These are phyloP conservation scores for Pythium periplocum DNA, from an alignment of 352 stramenopile species.

Conservation along the genomic window DNA sequence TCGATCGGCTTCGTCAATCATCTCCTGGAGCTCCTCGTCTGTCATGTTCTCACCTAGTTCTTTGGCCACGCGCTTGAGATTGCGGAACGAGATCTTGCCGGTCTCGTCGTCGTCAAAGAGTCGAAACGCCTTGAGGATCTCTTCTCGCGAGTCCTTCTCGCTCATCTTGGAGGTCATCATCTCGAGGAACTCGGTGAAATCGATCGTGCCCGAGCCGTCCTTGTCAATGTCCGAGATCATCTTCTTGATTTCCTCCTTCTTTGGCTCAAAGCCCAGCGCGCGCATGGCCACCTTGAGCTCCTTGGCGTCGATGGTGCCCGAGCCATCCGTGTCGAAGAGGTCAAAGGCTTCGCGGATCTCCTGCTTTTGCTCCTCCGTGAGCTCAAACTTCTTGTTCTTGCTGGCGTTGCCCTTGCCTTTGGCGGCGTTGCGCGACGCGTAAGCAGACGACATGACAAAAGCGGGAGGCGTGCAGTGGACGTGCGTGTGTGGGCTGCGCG, in stretches of 20 bases:
- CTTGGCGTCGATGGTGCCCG: slow-evolving; percentile 92
- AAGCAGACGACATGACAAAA: slow-evolving; percentile 54
- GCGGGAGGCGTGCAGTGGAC: no score
- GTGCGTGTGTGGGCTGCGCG: no score
- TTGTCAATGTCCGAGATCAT: slow-evolving; percentile 97
- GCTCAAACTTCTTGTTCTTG: slow-evolving; percentile 83
- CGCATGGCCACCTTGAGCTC: slow-evolving; percentile 96
- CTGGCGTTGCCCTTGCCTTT: slow-evolving; percentile 63
- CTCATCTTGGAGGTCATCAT: slow-evolving; percentile 98
- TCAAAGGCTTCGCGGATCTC: slow-evolving; percentile 95
- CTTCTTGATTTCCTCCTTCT: slow-evolving; percentile 98
- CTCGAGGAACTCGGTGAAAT: slow-evolving; percentile 97
- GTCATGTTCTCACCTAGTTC: slow-evolving; percentile 97
- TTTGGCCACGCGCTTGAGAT: slow-evolving; percentile 96
- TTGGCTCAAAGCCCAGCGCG: slow-evolving; percentile 94
- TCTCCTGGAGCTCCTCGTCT: slow-evolving; percentile 96
- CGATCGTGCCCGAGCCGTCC: slow-evolving; percentile 91
- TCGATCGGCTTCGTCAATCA: slow-evolving; percentile 96
- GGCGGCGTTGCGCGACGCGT: slow-evolving; percentile 48
- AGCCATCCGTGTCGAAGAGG: slow-evolving; percentile 96
- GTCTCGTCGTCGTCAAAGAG: slow-evolving; percentile 98
- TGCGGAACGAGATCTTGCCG: slow-evolving; percentile 95
- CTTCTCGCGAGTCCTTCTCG: slow-evolving; percentile 94
- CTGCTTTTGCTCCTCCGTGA: slow-evolving; percentile 95
- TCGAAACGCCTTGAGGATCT: slow-evolving; percentile 97